phyloP scores from a whole-genome alignment of 345 rosid genomes.

The Murraya koenigii region DNA sequence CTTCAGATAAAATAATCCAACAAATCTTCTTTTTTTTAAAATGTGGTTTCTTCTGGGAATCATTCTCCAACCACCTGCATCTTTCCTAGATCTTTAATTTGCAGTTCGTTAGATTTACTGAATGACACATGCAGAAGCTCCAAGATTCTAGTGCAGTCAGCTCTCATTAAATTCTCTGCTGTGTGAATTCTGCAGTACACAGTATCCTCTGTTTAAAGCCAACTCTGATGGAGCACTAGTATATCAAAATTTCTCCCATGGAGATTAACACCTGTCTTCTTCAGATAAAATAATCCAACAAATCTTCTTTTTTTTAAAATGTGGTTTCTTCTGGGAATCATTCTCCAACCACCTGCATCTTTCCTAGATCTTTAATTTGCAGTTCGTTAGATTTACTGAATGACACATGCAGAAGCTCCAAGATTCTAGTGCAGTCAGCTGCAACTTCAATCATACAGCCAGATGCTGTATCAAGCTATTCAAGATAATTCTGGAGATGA shows the following conservation, averaged over 20 bases:
- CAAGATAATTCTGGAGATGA: not conserved
- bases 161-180: not conserved
- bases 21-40: not conserved
- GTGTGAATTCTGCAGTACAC: not conserved
- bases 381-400: not conserved
- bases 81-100: not conserved
- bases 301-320: not conserved
- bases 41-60: not conserved
- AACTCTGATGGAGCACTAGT: not conserved
- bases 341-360: not conserved
- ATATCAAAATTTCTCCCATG: not conserved
- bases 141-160: too few species aligned
- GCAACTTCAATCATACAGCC: not conserved
- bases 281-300: not conserved
- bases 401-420: not conserved
- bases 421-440: not conserved
- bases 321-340: not conserved
- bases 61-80: not conserved
- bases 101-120: not conserved
- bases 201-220: not conserved
- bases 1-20: not conserved
- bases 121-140: too few species aligned
- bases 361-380: not conserved
- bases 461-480: not conserved
- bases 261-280: not conserved